Percentiles rank a stretch among this genome's conserved stretches.
These are phyloP conservation scores for Penicillium robsamsonii DNA, from an alignment of 495 filamentous ascomycete species.

Conservation along the genomic window DNA sequence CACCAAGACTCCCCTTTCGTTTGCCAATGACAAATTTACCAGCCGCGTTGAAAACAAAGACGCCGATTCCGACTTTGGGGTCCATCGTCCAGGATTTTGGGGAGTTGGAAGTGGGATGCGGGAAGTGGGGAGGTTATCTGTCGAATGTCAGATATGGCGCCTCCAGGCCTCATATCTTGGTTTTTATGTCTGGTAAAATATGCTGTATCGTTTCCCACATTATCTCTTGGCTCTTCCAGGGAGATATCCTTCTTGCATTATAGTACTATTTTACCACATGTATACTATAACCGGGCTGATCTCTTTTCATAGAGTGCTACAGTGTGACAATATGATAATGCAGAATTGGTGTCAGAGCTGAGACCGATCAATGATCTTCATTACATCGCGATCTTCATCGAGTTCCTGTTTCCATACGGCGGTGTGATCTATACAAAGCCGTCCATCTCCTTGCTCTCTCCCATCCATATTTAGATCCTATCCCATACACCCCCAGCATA, in stretches of 20 bases:
- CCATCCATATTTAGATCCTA: background rate
- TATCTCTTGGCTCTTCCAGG: background rate
- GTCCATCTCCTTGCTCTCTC: background rate
- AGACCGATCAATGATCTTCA: background rate
- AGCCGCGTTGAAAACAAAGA: slow-evolving; percentile 30
- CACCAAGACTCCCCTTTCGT: slow-evolving; percentile 38
- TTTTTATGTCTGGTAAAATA: too few species aligned
- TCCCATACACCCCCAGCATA: background rate
- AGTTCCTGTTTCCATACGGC: background rate
- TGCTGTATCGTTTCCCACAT: too few species aligned
- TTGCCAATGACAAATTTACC: slow-evolving; percentile 37
- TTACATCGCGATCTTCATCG: background rate
- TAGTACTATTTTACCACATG: too few species aligned
- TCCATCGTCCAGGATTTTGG: slow-evolving; percentile 10
- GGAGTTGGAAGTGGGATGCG: background rate
- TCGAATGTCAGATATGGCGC: too few species aligned
- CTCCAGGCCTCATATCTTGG: too few species aligned
- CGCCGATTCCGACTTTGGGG: slow-evolving; percentile 32
- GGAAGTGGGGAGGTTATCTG: background rate
- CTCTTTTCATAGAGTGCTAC: background rate
- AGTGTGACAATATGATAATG: background rate
- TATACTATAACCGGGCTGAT: too few species aligned
- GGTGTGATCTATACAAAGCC: background rate
- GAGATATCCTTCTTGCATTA: too few species aligned
- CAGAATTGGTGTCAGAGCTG: background rate